Percentiles rank a stretch among this genome's conserved stretches.
Conservation (phyloP, 169 alveolate species). For the Ichthyophthirius multifiliis region DNA sequence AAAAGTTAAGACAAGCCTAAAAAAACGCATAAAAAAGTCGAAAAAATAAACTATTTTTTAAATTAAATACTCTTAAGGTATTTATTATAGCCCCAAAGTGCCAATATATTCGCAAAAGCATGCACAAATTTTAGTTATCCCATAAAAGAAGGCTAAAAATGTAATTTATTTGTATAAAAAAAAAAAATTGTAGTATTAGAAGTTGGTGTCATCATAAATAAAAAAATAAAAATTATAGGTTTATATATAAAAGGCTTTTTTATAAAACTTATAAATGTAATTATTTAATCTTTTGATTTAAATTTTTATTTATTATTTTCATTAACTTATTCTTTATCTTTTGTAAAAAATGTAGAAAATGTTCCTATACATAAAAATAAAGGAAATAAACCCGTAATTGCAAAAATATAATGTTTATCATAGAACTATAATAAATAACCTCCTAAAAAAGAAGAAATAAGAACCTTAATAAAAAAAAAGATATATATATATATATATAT, state of each 20-base stretch:
- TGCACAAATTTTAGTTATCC: slow-evolving; percentile 92
- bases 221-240: slow-evolving; percentile 88
- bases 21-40: slow-evolving; percentile 77
- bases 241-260: slow-evolving; percentile 86
- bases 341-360: slow-evolving; percentile 64
- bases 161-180: slow-evolving; percentile 90
- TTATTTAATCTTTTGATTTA: slow-evolving; percentile 63
- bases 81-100: slow-evolving; percentile 83
- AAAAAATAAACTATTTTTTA: slow-evolving; percentile 83
- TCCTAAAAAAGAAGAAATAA: slow-evolving; percentile 92
- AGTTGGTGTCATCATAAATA: slow-evolving; percentile 78
- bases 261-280: slow-evolving; percentile 73
- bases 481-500: too few species aligned
- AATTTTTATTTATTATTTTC: slow-evolving; percentile 53
- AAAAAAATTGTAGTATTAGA: slow-evolving; percentile 93
- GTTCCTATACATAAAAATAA: slow-evolving; percentile 79
- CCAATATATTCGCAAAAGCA: slow-evolving; percentile 92
- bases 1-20: slow-evolving; percentile 69
- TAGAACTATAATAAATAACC: slow-evolving; percentile 89
- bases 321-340: slow-evolving; percentile 32
- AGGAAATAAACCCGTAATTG: slow-evolving; percentile 87
- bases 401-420: slow-evolving; percentile 59
- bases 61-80: slow-evolving; percentile 84
- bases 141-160: slow-evolving; percentile 92
- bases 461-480: slow-evolving; percentile 16